Evolutionary conservation across 2,329 filamentous ascomycete species (phyloP), one percentile per base, ranked within the genome.

Genomic region (Diplocarpon mali): DNA sequence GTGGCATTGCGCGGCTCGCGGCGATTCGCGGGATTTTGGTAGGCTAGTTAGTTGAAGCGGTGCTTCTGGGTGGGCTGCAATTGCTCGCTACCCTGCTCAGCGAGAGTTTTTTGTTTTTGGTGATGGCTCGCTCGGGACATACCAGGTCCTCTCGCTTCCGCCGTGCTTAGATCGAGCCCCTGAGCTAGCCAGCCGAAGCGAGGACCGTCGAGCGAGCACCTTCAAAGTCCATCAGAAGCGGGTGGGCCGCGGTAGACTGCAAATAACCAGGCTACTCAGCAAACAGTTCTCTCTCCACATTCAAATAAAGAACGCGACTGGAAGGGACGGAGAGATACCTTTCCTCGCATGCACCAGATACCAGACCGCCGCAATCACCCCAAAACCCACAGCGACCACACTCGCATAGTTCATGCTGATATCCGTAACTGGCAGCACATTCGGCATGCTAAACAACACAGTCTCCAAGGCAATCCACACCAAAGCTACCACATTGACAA

Each of bases 361-460:
- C 71, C 71, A 76, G 6, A 65, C 51, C 0, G 64, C 68, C 14
- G 68, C 69, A 13, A 75, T 69, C 20, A 64, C 63, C 44, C 67
- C 67, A 48, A 80, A 78, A 36, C 69, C 62, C 7, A 72, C 66
- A 49, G 79, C 71, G 2, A 80, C 75, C 1, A 77, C 74, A 35
- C 48, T 55, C 0, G 57, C 54, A 52, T 60, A 59, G 46, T 60
- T 82, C 77, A 82, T 81, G 58, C 69, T 76, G 47, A 65, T 71
- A 13, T 68, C 68, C 0, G 73, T 73, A 2, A 76, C 75, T 1
- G 75, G 76, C 5, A 78, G 58, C 0, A 65, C 69, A 1, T 76
- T 76, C 2, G 78, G 78, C 58, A 82, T 79, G 42, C 80, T 67
- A 60, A 82, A 82, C 0, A 83, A 65, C 2, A 82, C 70, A 0